Evolutionary conservation across 148 eudicot species (phyloP), one percentile per base, ranked within the genome.

Genomic region (Persicaria tinctoria): DNA sequence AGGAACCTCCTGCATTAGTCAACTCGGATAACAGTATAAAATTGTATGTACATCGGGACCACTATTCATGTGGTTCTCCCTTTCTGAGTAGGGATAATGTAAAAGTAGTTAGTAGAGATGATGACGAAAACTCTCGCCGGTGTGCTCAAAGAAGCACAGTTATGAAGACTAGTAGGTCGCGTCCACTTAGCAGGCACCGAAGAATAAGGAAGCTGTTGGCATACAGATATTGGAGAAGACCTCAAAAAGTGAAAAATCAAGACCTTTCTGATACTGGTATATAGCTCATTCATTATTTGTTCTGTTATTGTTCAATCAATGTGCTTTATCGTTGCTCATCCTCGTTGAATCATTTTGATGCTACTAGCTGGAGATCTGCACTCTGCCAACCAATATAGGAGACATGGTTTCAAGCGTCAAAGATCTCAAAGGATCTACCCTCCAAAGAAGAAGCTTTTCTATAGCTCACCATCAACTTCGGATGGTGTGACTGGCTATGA

Each of bases 361-460:
- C 53, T 50, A 50, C 53, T 75, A 76, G 85, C 74, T 84, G 79
- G 83, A 80, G 93, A 89, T 63, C 77, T 76, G 57, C 88, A 79
- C 74, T 75, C 85, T 71, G 75, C 71, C 50, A 83, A 79, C 80
- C 82, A 78, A 48, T 78, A 77, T 73, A 85, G 88, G 84, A 87
- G 81, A 45, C 78, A 27, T 48, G 80, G 80, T 63, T 81, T 77
- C 73, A 91, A 85, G 77, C 86, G 88, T 73, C 86, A 83, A 53
- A 86, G 97, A 80, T 88, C 97, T 66, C 88, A 83, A 73, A 88
- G 95, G 83, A 91, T 91, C 80, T 93, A 85, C 81, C 97, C 98
- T 51, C 78, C 89, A 70, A 93, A 89, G 82, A 91, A 92, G 82
- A 91, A 83, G 79, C 75, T 85, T 66, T 89, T 79, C 53, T 78